Conservation (phyloP, 2,329 filamentous ascomycete species). For the Dactylellina haptotyla region DNA sequence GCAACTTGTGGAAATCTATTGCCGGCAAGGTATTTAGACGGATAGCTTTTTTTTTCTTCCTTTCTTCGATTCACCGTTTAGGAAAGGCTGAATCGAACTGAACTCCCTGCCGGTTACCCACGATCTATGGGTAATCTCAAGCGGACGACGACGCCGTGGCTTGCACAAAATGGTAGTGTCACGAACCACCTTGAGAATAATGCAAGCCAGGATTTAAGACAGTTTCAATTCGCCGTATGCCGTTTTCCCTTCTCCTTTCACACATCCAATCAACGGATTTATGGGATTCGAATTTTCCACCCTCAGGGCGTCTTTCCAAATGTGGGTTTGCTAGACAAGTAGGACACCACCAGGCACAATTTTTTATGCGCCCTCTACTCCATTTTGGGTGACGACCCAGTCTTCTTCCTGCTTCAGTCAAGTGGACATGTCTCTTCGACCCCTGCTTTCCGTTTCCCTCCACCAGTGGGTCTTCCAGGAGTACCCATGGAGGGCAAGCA, state of each 20-base stretch:
- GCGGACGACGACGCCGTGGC: constrained; percentile 16
- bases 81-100: constrained; percentile 24
- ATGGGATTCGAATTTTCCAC: constrained; percentile 13
- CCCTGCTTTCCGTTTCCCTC: constrained; percentile 25
- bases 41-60: background rate
- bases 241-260: background rate
- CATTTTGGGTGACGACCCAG: constrained; percentile 10
- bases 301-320: constrained; percentile 19
- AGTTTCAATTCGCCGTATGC: constrained; percentile 36
- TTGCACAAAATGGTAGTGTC: constrained; percentile 32
- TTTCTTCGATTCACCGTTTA: background rate
- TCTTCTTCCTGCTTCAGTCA: background rate
- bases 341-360: constrained; percentile 6
- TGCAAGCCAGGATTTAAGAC: constrained; percentile 39
- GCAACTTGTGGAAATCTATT: constrained; percentile 38
- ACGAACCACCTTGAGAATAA: constrained; percentile 22
- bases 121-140: constrained; percentile 3
- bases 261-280: constrained; percentile 40
- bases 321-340: constrained; percentile 22
- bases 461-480: constrained; percentile 23
- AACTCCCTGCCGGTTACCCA: background rate
- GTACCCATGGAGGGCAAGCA: constrained; percentile 22
- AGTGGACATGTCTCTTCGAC: background rate
- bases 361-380: constrained; percentile 19
- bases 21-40: background rate